Percentiles rank a stretch among this genome's conserved stretches.
These are phyloP conservation scores for Pseudogymnoascus sp. DNA, from an alignment of 2,329 filamentous ascomycete genomes.

Conservation along the genomic window DNA sequence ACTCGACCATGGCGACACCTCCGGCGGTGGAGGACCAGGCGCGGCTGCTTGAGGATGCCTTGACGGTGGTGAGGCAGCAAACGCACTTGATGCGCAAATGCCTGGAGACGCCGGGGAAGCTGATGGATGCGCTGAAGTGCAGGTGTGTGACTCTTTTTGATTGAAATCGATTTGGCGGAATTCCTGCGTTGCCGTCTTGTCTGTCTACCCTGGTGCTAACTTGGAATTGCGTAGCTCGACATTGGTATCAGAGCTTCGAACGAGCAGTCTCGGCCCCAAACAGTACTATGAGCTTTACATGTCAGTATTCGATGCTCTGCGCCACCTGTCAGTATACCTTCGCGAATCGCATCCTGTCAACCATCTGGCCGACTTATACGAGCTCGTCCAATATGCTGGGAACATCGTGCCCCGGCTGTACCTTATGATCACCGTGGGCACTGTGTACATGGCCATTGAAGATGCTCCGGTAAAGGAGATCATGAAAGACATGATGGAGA, in stretches of 20 bases:
- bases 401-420: constrained; percentile 96
- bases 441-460: constrained; percentile 97
- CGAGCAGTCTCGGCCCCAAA: constrained; percentile 94
- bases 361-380: constrained; percentile 95
- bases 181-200: constrained; percentile 13
- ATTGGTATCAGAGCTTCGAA: constrained; percentile 94
- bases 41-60: constrained; percentile 92
- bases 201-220: constrained; percentile 23
- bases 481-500: constrained; percentile 99
- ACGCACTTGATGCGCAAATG: constrained; percentile 96
- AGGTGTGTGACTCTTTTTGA: constrained; percentile 56
- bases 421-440: constrained; percentile 98
- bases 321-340: constrained; percentile 91
- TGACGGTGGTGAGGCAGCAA: constrained; percentile 94
- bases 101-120: constrained; percentile 91
- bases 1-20: constrained; percentile 43
- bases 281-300: constrained; percentile 99
- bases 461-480: constrained; percentile 99
- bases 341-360: constrained; percentile 97
- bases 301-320: constrained; percentile 95
- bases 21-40: constrained; percentile 72
- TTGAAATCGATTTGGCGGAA: constrained; percentile 6
- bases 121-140: constrained; percentile 99
- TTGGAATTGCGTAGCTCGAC: constrained; percentile 63
- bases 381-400: constrained; percentile 94